Evolutionary conservation across 2,329 filamentous ascomycete genomes (phyloP).

Genomic region (Diaporthe ampelina): DNA sequence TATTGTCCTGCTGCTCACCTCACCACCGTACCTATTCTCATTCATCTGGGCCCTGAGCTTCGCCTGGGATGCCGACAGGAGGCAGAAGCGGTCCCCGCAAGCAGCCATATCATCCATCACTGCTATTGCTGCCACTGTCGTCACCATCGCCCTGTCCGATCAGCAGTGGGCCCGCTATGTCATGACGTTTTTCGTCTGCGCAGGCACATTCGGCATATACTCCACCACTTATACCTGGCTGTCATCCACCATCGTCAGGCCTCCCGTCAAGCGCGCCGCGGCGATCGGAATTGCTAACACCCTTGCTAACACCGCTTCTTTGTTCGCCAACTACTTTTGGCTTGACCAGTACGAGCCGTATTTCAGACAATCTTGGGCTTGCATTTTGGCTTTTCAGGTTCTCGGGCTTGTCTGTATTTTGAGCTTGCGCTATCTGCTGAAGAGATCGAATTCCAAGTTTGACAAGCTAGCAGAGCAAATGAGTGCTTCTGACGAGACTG

Average conservation of each 20-base stretch:
- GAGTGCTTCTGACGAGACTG: not conserved
- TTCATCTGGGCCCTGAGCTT: conserved; percentile 20
- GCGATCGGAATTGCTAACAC: conserved; percentile 22
- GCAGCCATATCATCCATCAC: conserved; percentile 4
- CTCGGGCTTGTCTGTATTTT: not conserved
- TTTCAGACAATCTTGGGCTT: conserved; percentile 21
- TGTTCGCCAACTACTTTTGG: conserved; percentile 30
- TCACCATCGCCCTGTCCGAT: not conserved
- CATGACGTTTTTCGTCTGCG: conserved; percentile 7
- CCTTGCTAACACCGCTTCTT: conserved; percentile 6
- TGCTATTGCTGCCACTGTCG: not conserved
- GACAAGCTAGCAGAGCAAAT: not conserved
- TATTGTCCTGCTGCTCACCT: conserved; percentile 59
- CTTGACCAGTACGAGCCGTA: conserved; percentile 16
- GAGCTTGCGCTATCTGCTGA: not conserved
- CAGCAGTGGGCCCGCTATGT: conserved; percentile 7
- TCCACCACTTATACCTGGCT: conserved; percentile 20
- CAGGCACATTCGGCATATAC: conserved; percentile 20
- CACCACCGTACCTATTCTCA: conserved; percentile 58
- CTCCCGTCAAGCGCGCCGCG: conserved; percentile 20
- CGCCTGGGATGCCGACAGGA: conserved; percentile 18
- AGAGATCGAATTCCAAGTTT: conserved; percentile 1
- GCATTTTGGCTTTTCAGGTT: not conserved
- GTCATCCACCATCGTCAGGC: conserved; percentile 25
- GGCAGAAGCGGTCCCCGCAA: conserved; percentile 9